Conservation (phyloP, 192 early-diverging fungal genomes). For the Podila epicladia region DNA sequence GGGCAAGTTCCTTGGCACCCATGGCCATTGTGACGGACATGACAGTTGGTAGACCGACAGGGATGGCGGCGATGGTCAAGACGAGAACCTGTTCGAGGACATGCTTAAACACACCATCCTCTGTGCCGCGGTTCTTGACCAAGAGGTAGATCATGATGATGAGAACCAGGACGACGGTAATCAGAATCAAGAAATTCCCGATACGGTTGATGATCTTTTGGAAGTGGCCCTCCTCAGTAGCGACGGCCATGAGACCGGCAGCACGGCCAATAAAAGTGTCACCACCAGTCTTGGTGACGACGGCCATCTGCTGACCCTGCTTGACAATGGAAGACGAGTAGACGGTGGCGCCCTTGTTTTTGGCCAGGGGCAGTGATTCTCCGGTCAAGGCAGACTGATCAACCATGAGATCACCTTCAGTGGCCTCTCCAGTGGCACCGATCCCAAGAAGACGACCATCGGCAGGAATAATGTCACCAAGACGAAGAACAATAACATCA, state of each 20-base stretch:
- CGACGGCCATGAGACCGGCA: constrained; percentile 90
- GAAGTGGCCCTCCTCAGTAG: constrained; percentile 94
- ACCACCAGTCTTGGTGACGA: constrained; percentile 93
- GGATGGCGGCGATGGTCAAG: constrained; percentile 89
- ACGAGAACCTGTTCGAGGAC: constrained; percentile 79
- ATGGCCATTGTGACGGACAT: constrained; percentile 98
- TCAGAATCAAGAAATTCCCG: constrained; percentile 91
- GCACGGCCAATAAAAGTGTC: constrained; percentile 96
- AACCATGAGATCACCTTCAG: constrained; percentile 82
- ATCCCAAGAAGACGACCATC: constrained; percentile 88
- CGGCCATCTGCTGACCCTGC: constrained; percentile 92
- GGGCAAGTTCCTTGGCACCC: constrained; percentile 91
- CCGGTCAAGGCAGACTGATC: constrained; percentile 95
- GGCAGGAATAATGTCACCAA: constrained; percentile 95
- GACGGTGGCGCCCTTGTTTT: constrained; percentile 81
- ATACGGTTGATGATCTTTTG: constrained; percentile 95
- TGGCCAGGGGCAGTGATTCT: constrained; percentile 91
- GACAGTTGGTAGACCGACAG: constrained; percentile 94
- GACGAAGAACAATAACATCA: constrained; percentile 89
- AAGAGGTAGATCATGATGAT: constrained; percentile 85
- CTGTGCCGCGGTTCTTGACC: constrained; percentile 52
- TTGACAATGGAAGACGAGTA: constrained; percentile 95
- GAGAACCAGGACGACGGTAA: constrained; percentile 78
- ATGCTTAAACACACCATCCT: constrained; percentile 33
- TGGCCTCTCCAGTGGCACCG: constrained; percentile 77